phyloP scores from a whole-genome alignment of 106 monocot genomes.

The Apostasia ramifera region DNA sequence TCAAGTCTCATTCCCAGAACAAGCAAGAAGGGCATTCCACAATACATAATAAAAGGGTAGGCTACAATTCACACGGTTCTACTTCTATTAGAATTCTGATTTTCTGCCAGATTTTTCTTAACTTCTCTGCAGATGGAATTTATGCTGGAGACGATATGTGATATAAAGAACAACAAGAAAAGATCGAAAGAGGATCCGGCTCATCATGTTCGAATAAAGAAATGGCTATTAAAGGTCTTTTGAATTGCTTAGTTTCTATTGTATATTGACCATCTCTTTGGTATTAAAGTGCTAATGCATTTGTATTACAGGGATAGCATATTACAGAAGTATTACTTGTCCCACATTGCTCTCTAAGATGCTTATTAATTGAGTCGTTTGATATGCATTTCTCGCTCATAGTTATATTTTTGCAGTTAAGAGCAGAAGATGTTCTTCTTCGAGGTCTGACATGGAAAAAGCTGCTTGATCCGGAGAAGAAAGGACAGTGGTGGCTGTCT shows the following conservation, averaged over 20 bases:
- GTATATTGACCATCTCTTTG: not conserved
- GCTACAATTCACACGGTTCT: constrained; percentile 4
- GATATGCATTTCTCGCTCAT: no score
- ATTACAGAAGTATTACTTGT: no score
- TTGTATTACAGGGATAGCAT: no score
- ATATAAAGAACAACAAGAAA: constrained; percentile 95
- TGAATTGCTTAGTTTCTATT: not conserved
- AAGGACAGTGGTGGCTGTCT: constrained; percentile 96
- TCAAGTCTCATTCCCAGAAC: constrained; percentile 22
- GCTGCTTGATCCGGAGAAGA: constrained; percentile 85
- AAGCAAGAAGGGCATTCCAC: constrained; percentile 26
- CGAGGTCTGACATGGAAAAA: constrained; percentile 78
- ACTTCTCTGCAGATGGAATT: constrained; percentile 82
- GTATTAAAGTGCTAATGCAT: no score
- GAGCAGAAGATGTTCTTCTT: constrained; percentile 62
- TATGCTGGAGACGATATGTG: constrained; percentile 94
- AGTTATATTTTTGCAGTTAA: constrained; percentile 42
- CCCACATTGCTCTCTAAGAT: no score
- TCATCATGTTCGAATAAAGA: constrained; percentile 72
- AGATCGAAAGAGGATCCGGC: constrained; percentile 68
- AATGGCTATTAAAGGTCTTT: constrained; percentile 95
- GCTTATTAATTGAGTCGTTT: no score
- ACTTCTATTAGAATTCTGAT: not conserved
- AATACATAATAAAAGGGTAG: constrained; percentile 67
- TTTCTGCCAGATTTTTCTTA: not conserved